Conservation (phyloP, 345 rosid genomes). For the Melaleuca alternifolia region DNA sequence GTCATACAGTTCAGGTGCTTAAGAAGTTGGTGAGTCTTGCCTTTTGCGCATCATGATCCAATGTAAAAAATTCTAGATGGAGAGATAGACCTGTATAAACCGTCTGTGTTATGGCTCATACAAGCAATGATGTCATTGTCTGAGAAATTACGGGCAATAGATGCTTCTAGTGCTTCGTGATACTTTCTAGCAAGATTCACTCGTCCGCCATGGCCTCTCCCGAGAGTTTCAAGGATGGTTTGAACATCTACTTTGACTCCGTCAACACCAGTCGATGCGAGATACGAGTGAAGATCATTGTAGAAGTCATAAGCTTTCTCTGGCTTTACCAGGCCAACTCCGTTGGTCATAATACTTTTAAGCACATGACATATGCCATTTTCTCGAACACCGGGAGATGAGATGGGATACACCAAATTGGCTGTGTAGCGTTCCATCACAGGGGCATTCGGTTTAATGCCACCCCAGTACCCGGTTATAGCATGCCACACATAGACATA, state of each 20-base stretch:
- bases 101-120: conserved; percentile 38
- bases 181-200: conserved; percentile 23
- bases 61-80: background rate
- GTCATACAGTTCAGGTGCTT: background rate
- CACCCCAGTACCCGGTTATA: conserved; percentile 19
- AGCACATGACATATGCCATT: conserved; percentile 4
- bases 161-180: conserved; percentile 33
- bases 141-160: conserved; percentile 21
- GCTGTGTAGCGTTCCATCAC: conserved; percentile 1
- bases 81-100: conserved; percentile 3
- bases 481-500: conserved; percentile 23
- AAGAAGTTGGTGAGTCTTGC: background rate
- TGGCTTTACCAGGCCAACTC: conserved; percentile 17
- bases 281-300: conserved; percentile 13
- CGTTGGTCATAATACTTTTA: background rate
- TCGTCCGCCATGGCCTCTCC: conserved; percentile 26
- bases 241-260: conserved; percentile 24
- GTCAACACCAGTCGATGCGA: conserved; percentile 6
- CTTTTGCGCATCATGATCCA: background rate
- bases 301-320: conserved; percentile 11
- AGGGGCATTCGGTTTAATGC: conserved; percentile 5
- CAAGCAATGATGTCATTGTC: conserved; percentile 31
- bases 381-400: background rate
- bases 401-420: background rate
- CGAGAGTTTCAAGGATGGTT: conserved; percentile 8